Conservation (phyloP, 345 rosid species). For the Gossypium bickii region DNA sequence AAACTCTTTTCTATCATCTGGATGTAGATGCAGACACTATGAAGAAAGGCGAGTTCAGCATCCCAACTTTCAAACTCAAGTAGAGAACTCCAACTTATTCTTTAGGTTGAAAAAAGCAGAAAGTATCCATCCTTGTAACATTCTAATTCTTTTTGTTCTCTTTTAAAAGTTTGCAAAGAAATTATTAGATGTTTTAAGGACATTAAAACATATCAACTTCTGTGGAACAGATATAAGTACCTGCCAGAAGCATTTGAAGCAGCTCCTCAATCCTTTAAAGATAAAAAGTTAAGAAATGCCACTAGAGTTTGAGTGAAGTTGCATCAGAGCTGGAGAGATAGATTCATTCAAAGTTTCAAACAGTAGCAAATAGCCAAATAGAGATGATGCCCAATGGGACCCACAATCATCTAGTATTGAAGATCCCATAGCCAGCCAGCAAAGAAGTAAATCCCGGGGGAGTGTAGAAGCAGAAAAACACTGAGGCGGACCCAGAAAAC, state of each 20-base stretch:
- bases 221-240: slow-evolving; percentile 44
- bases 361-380: slow-evolving; percentile 56
- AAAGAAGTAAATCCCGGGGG: slow-evolving; percentile 44
- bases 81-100: background rate
- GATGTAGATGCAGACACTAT: background rate
- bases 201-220: slow-evolving; percentile 36
- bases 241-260: slow-evolving; percentile 65
- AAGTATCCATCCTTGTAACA: background rate
- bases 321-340: slow-evolving; percentile 47
- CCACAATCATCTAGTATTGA: slow-evolving; percentile 60
- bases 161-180: slow-evolving; percentile 5
- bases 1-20: background rate
- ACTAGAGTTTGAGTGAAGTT: slow-evolving; percentile 37
- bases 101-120: background rate
- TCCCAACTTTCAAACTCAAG: slow-evolving; percentile 11
- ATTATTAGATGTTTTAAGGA: slow-evolving; percentile 6
- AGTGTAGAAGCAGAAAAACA: slow-evolving; percentile 82
- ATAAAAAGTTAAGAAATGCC: slow-evolving; percentile 43
- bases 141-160: background rate
- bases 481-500: slow-evolving; percentile 83
- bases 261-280: slow-evolving; percentile 49
- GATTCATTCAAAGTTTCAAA: slow-evolving; percentile 32
- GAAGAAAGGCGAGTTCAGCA: background rate
- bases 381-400: slow-evolving; percentile 52
- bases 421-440: slow-evolving; percentile 67